Evolutionary conservation across 345 rosid genomes (phyloP).

Genomic region (Aquilaria malaccensis): DNA sequence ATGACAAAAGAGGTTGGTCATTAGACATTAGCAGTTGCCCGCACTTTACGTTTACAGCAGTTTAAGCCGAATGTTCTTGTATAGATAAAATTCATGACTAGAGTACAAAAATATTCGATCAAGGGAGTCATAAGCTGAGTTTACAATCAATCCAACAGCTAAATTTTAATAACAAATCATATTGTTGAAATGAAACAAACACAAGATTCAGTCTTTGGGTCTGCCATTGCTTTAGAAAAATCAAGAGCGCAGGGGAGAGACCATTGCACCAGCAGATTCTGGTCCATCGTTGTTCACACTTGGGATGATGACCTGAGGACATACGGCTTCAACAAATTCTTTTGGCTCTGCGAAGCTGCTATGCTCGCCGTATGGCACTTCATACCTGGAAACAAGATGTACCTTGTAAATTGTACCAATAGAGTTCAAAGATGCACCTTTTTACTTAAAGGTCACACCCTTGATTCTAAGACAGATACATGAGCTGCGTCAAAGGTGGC

Average conservation of each 20-base stretch:
- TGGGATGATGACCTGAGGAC: slow-evolving; percentile 72
- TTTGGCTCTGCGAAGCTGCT: slow-evolving; percentile 72
- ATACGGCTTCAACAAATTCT: slow-evolving; percentile 71
- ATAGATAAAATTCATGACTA: too few relatives aligned
- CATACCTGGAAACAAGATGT: slow-evolving; percentile 45
- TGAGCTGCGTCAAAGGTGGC: not conserved
- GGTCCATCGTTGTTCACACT: slow-evolving; percentile 85
- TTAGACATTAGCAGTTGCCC: too few relatives aligned
- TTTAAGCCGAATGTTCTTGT: too few relatives aligned
- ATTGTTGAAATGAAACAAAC: not conserved
- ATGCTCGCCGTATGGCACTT: slow-evolving; percentile 96
- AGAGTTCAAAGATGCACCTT: not conserved
- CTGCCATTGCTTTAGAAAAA: slow-evolving; percentile 2
- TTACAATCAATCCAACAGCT: not conserved
- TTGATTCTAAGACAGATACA: too few relatives aligned
- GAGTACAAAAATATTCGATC: too few relatives aligned
- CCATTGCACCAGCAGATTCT: slow-evolving; percentile 68
- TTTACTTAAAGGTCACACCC: not conserved
- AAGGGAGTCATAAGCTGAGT: not conserved
- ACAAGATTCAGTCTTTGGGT: not conserved
- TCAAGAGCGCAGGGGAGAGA: slow-evolving; percentile 51
- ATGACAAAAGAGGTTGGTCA: too few relatives aligned
- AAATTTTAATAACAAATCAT: not conserved
- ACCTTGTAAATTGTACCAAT: not conserved
- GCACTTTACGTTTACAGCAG: too few relatives aligned